A percentile compares a stretch with the other conserved stretches of the same genome.
These are phyloP conservation scores for Calocybe gangraenosa DNA, from an alignment of 768 basidiomycete genomes.

Conservation along the genomic window DNA sequence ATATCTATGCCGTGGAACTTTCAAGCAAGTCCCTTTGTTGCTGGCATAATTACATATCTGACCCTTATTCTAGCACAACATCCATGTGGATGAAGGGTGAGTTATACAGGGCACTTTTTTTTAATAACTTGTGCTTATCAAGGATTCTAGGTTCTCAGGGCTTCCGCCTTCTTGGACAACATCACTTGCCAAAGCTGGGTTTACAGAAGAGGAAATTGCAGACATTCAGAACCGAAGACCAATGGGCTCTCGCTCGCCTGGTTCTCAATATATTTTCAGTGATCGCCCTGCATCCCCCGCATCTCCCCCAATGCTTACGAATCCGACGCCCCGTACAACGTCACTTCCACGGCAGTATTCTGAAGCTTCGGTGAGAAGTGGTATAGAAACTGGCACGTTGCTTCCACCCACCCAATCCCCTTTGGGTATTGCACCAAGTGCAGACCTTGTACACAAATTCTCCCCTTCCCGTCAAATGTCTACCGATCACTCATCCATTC, in stretches of 20 bases:
- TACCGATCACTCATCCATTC: constrained; percentile 6
- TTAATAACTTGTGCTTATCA: constrained; percentile 2
- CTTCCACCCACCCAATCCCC: constrained; percentile 5
- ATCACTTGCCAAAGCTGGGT: constrained; percentile 57
- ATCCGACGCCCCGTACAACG: constrained; percentile 30
- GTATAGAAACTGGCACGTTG: constrained; percentile 3
- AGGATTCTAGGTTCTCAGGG: constrained; percentile 46
- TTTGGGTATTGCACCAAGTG: constrained; percentile 13
- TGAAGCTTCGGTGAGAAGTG: constrained; percentile 22
- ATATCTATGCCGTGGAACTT: constrained; percentile 76
- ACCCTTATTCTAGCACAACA: constrained; percentile 52
- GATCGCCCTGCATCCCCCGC: constrained; percentile 33
- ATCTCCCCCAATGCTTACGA: constrained; percentile 20
- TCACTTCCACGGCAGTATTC: constrained; percentile 32
- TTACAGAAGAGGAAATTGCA: constrained; percentile 65
- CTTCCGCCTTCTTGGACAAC: constrained; percentile 73
- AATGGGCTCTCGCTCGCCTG: constrained; percentile 29
- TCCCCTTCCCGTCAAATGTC: constrained; percentile 7
- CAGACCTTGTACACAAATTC: constrained; percentile 10
- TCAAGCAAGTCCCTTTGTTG: constrained; percentile 42
- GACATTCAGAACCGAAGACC: constrained; percentile 45
- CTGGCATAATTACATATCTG: constrained; percentile 1
- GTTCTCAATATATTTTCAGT: constrained; percentile 29
- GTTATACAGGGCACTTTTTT: constrained; percentile 18
- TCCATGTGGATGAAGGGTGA: constrained; percentile 76